A percentile compares a stretch with the other conserved stretches of the same genome.
These are phyloP conservation scores for Hippophae tibetana DNA, from an alignment of 306 rosid species.

Conservation along the genomic window DNA sequence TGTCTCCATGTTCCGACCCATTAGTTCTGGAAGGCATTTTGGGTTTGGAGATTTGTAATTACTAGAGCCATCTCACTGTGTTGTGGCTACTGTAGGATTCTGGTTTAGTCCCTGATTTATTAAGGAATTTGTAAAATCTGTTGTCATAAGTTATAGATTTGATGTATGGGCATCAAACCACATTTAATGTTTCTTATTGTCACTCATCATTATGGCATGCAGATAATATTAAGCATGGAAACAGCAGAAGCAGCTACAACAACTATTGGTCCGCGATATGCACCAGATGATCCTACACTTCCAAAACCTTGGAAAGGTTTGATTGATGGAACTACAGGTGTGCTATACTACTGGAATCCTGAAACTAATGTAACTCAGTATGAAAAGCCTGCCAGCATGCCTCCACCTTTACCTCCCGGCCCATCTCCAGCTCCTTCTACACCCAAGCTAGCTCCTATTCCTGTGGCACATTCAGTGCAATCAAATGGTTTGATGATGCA, in stretches of 20 bases:
- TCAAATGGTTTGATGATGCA: not conserved
- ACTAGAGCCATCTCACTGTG: too few species aligned
- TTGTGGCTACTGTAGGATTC: too few species aligned
- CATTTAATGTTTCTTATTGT: too few species aligned
- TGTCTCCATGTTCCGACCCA: too few species aligned
- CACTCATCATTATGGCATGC: not conserved
- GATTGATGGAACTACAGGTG: slow-evolving; percentile 83
- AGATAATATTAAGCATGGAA: slow-evolving; percentile 40
- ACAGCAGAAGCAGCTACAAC: slow-evolving; percentile 59
- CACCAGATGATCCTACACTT: slow-evolving; percentile 89
- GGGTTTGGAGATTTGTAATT: too few species aligned
- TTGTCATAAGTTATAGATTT: too few species aligned
- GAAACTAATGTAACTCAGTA: slow-evolving; percentile 89
- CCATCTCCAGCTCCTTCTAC: slow-evolving; percentile 31
- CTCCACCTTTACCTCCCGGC: slow-evolving; percentile 42
- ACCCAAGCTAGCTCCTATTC: slow-evolving; percentile 58
- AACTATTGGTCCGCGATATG: slow-evolving; percentile 73
- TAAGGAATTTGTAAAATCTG: too few species aligned
- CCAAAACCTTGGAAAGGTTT: slow-evolving; percentile 92
- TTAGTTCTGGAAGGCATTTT: too few species aligned
- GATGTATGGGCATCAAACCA: too few species aligned
- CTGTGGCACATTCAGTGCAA: slow-evolving; percentile 19
- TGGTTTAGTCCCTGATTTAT: too few species aligned
- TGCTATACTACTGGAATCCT: slow-evolving; percentile 88
- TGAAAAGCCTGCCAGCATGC: slow-evolving; percentile 54